Evolutionary conservation across 345 rosid genomes (phyloP).

Genomic region (Trapa bicornis): DNA sequence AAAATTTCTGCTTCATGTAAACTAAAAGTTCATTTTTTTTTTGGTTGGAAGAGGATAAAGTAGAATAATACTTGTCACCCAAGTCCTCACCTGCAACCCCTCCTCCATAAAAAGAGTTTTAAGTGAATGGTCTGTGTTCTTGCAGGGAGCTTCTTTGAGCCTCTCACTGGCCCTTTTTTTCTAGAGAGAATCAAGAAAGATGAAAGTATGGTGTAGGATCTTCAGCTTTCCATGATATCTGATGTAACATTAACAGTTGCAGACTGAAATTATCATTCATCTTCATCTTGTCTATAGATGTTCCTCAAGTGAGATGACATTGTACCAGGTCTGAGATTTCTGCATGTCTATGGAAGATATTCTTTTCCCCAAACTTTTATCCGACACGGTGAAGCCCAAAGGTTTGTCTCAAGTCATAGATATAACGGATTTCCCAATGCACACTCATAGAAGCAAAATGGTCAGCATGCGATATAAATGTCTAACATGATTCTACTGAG

Average conservation of each 20-base stretch:
- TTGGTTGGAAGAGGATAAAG: too few species aligned
- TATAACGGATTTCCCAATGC: background rate
- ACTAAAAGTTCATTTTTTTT: background rate
- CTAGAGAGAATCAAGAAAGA: background rate
- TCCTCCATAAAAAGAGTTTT: background rate
- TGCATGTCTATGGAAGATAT: background rate
- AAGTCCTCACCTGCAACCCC: background rate
- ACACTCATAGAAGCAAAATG: background rate
- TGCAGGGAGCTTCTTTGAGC: background rate
- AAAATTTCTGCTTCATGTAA: background rate
- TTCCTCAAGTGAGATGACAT: background rate
- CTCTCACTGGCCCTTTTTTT: background rate
- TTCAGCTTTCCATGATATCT: background rate
- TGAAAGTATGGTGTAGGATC: background rate
- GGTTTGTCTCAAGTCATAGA: too few species aligned
- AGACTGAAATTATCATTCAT: background rate
- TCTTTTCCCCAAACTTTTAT: background rate
- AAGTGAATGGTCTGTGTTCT: background rate
- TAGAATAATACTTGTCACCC: too few species aligned
- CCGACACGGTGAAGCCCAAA: too few species aligned
- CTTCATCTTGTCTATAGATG: background rate
- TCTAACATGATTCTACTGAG: background rate
- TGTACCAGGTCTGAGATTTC: background rate
- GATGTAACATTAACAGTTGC: background rate
- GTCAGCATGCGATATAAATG: background rate